These are phyloP conservation scores for Pseudomassariella vexata DNA, from an alignment of 2,329 filamentous ascomycete species.

Conservation along the genomic window DNA sequence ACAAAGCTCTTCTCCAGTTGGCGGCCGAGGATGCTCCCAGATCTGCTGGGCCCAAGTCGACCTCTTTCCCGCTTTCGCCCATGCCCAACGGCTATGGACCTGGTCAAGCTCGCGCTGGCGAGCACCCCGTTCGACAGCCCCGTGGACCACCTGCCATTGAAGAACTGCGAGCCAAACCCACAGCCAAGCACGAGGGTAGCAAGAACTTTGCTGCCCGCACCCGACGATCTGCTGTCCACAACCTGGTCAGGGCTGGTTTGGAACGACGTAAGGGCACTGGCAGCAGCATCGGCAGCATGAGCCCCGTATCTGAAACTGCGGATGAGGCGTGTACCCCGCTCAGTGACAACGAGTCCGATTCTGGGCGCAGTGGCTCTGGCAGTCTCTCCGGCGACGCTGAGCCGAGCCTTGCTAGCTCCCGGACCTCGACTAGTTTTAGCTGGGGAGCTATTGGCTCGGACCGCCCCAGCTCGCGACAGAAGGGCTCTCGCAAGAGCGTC, in stretches of 20 bases:
- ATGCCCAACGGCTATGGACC: constrained; percentile 77
- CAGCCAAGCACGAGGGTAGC: constrained; percentile 89
- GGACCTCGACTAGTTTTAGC: constrained; percentile 66
- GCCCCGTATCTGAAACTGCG: constrained; percentile 78
- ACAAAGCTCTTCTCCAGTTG: constrained; percentile 45
- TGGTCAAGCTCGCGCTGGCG: constrained; percentile 85
- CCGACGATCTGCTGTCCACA: constrained; percentile 85
- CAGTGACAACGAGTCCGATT: constrained; percentile 70
- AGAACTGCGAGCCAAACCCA: constrained; percentile 84
- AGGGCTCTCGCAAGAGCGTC: constrained; percentile 53
- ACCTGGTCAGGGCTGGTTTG: constrained; percentile 82
- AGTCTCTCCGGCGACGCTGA: constrained; percentile 72
- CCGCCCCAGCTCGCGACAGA: constrained; percentile 67
- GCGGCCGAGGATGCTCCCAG: constrained; percentile 41
- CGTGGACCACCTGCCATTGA: constrained; percentile 88
- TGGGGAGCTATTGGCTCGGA: constrained; percentile 83
- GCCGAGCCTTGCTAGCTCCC: constrained; percentile 66
- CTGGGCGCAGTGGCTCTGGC: constrained; percentile 67
- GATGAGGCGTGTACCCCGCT: constrained; percentile 62
- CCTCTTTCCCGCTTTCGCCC: constrained; percentile 74
- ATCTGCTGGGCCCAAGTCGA: constrained; percentile 68
- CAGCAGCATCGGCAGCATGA: constrained; percentile 71
- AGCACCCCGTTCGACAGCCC: constrained; percentile 90
- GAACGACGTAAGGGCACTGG: constrained; percentile 75
- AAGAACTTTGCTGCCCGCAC: constrained; percentile 95